Evolutionary conservation across 306 rosid species (phyloP).

Genomic region (Quercus bicolor): DNA sequence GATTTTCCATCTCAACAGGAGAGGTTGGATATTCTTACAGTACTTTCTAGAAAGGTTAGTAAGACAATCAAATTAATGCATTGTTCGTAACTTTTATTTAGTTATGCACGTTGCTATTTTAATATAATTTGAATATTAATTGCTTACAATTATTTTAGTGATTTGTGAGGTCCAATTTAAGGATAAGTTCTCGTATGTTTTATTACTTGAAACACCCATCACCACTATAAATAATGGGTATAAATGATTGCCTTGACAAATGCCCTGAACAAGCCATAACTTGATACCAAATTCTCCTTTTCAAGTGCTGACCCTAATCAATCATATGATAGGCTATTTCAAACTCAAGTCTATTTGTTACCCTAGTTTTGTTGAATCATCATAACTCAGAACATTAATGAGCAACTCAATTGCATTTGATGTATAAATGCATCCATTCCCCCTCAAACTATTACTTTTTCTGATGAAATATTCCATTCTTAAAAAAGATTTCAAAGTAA

Average conservation of each 20-base stretch:
- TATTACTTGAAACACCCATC: background rate
- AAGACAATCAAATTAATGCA: slow-evolving; percentile 1
- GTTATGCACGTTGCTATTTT: too few species aligned
- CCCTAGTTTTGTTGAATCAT: too few species aligned
- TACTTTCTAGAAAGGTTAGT: slow-evolving; percentile 83
- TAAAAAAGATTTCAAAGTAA: too few species aligned
- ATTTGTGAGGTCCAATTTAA: background rate
- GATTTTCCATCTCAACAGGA: slow-evolving; percentile 78
- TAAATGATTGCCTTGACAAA: background rate
- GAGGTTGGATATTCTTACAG: slow-evolving; percentile 81
- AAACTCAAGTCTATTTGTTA: background rate
- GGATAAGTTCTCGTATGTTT: background rate
- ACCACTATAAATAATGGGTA: background rate
- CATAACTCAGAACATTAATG: too few species aligned
- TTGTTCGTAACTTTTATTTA: slow-evolving; percentile 1
- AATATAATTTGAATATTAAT: too few species aligned
- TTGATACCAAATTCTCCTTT: background rate
- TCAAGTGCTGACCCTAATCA: background rate
- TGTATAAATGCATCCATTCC: too few species aligned
- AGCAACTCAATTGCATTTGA: too few species aligned
- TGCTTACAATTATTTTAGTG: background rate
- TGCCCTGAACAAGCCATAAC: background rate
- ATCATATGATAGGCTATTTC: background rate
- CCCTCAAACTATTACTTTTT: too few species aligned
- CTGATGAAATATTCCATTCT: too few species aligned